Base-by-base conservation (phyloP, 441 rosid genomes). In the Raphanus hybrid region DNA sequence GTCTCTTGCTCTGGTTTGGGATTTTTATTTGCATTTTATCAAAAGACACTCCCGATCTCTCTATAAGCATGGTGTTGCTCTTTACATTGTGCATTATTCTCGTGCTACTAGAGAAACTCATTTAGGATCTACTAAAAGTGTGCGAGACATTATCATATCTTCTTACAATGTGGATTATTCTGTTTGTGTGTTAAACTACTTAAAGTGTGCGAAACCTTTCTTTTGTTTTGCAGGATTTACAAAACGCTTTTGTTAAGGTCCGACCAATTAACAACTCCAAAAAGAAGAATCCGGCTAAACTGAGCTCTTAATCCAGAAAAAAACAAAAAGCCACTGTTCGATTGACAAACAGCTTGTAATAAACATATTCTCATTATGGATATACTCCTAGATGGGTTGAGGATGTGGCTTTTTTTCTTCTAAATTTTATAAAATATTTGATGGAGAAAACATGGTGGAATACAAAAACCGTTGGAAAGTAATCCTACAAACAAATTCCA, bases 221-320 rank as follows among this genome's bases (percentile, higher is more conserved):
- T 54, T 64, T 14, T 48, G 32, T 34, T 64, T 81, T 75, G 75
- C 80, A 75, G 97, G 97, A 92, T 64, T 79, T 94, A 48, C 84
- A 74, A 69, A 89, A 86, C 32, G 91, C 90, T 69, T 87, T 91
- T 34, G 80, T 85, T 55, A 94, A 94, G 86, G 83, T 90, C 75
- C 88, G 96, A 4, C 94, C 80, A 35, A 90, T 84, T 78, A 94
- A 91, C 83, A 94, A 94, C 83, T 92, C 97, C 29, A 92, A 91
- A 82, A 61, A 29, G 65, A 89, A 72, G 75, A 78, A 67, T 50
- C 81, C 69, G 5, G 75, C 15, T 61, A 52, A 78, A 68, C 62
- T 64, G 54, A 71, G 18, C 29, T 55, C 71, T 12, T 70, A 67
- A 77, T 64, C 70, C 7, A 12, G 5, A 41, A 26, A 26, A 60